phyloP scores from a whole-genome alignment of 169 alveolate species.

The Eimeria praecox region DNA sequence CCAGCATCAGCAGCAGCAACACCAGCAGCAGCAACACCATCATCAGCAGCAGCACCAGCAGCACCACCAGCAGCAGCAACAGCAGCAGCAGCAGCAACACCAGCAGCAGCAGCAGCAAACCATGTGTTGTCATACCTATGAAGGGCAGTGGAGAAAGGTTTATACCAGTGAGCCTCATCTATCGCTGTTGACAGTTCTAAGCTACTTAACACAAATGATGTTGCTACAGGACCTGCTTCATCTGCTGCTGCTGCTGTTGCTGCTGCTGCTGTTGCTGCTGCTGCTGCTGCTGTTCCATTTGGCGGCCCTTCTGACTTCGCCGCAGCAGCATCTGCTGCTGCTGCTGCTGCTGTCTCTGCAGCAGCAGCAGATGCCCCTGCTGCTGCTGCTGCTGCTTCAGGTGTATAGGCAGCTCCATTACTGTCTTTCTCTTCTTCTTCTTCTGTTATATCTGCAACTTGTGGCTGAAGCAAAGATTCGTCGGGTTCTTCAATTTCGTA shows the following conservation, averaged over 20 bases:
- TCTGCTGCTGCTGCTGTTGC: neutral
- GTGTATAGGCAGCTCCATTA: neutral
- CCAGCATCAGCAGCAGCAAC: no score
- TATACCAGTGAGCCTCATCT: conserved; percentile 47
- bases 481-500: conserved; percentile 55
- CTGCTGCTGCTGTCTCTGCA: conserved; percentile 38
- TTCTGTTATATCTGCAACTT: neutral
- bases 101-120: neutral
- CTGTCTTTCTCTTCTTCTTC: neutral
- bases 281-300: neutral
- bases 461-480: conserved; percentile 41
- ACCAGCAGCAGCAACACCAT: no score
- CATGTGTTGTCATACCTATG: neutral
- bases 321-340: neutral
- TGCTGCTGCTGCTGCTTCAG: conserved; percentile 14
- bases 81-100: no score
- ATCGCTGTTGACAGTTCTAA: conserved; percentile 15
- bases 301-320: neutral
- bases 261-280: conserved; percentile 30
- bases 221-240: neutral
- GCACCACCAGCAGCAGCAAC: no score
- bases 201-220: conserved; percentile 28
- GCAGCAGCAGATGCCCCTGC: conserved; percentile 35
- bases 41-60: no score
- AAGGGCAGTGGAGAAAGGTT: conserved; percentile 31